These are phyloP conservation scores for Penicillium antarcticum DNA, from an alignment of 495 filamentous ascomycete genomes.

Conservation along the genomic window DNA sequence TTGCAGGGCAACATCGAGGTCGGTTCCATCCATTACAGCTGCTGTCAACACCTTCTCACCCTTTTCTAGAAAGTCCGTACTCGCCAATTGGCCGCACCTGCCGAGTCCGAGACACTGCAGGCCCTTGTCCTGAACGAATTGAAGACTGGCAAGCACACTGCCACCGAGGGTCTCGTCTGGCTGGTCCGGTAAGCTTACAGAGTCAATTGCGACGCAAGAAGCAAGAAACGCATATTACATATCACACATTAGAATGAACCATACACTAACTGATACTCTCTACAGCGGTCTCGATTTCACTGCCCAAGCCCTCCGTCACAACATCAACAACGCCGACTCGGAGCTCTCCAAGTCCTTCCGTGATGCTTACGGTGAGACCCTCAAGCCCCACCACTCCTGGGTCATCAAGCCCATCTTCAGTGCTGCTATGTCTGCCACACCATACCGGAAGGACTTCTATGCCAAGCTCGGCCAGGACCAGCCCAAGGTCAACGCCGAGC, in stretches of 20 bases:
- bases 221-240: background rate
- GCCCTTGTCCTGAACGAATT: slow-evolving; percentile 80
- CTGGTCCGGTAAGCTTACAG: slow-evolving; percentile 67
- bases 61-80: slow-evolving; percentile 81
- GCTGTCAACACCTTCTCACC: slow-evolving; percentile 9
- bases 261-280: background rate
- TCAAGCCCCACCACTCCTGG: slow-evolving; percentile 87
- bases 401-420: slow-evolving; percentile 85
- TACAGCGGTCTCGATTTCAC: slow-evolving; percentile 90
- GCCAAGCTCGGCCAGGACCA: slow-evolving; percentile 69
- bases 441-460: slow-evolving; percentile 90
- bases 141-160: slow-evolving; percentile 78
- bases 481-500: slow-evolving; percentile 52
- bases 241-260: background rate
- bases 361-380: slow-evolving; percentile 73
- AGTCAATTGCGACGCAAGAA: slow-evolving; percentile 1
- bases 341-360: slow-evolving; percentile 88
- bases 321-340: slow-evolving; percentile 58
- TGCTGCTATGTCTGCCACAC: slow-evolving; percentile 86
- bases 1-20: slow-evolving; percentile 92
- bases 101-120: slow-evolving; percentile 76
- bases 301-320: slow-evolving; percentile 73
- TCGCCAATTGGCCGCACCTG: slow-evolving; percentile 71
- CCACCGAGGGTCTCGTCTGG: slow-evolving; percentile 89
- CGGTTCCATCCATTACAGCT: slow-evolving; percentile 14